Percentiles rank a stretch among this genome's conserved stretches.
Evolutionary conservation across 805 yeast species (phyloP).

Genomic region (Pichia rugopelliculosa): DNA sequence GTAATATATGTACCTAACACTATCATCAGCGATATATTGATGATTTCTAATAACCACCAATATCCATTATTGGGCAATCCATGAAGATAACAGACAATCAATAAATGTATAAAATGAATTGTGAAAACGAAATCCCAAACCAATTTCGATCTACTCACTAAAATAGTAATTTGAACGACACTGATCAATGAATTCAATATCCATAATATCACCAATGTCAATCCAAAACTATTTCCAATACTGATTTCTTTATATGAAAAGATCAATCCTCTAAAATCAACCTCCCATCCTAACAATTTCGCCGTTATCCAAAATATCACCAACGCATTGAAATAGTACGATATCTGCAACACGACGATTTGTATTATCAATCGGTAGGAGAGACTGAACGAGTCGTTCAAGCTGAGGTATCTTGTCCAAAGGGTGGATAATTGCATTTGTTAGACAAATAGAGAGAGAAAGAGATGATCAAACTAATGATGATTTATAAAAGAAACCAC

Average conservation of each 20-base stretch:
- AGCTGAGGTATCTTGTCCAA: not conserved
- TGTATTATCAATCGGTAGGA: slow-evolving; percentile 33
- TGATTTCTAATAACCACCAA: slow-evolving; percentile 80
- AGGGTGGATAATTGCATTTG: no score
- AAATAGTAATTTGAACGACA: slow-evolving; percentile 74
- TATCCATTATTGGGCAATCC: slow-evolving; percentile 61
- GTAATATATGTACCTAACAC: slow-evolving; percentile 83
- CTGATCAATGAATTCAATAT: slow-evolving; percentile 74
- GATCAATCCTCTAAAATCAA: slow-evolving; percentile 46
- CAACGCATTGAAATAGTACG: slow-evolving; percentile 70
- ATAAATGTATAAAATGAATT: slow-evolving; percentile 70
- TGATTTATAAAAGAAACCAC: no score
- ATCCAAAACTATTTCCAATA: slow-evolving; percentile 71
- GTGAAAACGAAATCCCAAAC: slow-evolving; percentile 98
- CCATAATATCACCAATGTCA: slow-evolving; percentile 72
- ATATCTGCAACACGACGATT: slow-evolving; percentile 67
- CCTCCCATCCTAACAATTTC: slow-evolving; percentile 60
- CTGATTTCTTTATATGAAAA: slow-evolving; percentile 76
- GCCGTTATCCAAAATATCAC: slow-evolving; percentile 59
- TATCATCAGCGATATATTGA: slow-evolving; percentile 63
- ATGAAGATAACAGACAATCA: slow-evolving; percentile 60
- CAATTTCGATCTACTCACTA: slow-evolving; percentile 86
- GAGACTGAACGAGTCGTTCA: not conserved
- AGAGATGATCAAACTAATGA: no score
- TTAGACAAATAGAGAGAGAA: no score